phyloP scores from a whole-genome alignment of 2,329 filamentous ascomycete species.

The Monilinia polystroma region DNA sequence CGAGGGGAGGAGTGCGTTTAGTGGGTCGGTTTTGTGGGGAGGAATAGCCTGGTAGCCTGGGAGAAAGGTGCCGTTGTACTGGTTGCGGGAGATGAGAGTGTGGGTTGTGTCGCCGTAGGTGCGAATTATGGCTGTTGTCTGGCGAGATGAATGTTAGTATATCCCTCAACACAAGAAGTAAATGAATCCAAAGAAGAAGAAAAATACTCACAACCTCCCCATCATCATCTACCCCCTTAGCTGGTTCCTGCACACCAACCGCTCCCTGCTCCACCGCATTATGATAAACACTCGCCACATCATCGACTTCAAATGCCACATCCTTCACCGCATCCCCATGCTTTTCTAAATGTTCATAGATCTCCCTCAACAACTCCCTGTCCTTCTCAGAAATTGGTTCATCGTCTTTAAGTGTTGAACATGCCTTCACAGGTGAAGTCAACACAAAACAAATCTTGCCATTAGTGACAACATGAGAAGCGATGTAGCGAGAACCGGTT shows the following conservation, averaged over 20 bases:
- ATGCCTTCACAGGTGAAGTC: constrained; percentile 73
- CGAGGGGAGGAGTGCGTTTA: constrained; percentile 52
- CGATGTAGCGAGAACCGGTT: constrained; percentile 76
- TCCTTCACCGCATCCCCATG: constrained; percentile 96
- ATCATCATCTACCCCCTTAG: constrained; percentile 53
- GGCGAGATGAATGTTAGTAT: not conserved
- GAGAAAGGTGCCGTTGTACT: constrained; percentile 75
- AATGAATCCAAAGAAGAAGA: not conserved
- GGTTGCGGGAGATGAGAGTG: constrained; percentile 73
- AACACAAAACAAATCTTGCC: constrained; percentile 78
- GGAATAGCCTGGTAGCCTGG: constrained; percentile 70
- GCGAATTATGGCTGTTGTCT: constrained; percentile 71
- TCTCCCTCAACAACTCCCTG: constrained; percentile 63
- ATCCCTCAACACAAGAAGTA: too few relatives aligned
- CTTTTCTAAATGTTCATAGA: constrained; percentile 78
- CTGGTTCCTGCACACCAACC: constrained; percentile 61
- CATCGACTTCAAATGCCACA: constrained; percentile 91
- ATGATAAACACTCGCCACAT: constrained; percentile 75
- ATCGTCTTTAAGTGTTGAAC: constrained; percentile 52
- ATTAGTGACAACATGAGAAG: constrained; percentile 82
- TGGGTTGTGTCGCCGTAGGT: constrained; percentile 97
- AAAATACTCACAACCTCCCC: constrained; percentile 45
- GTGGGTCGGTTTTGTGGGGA: constrained; percentile 40
- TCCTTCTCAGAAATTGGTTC: constrained; percentile 65
- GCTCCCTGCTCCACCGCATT: constrained; percentile 68